Evolutionary conservation across 768 basidiomycete genomes (phyloP).

Genomic region (Mycena pura): DNA sequence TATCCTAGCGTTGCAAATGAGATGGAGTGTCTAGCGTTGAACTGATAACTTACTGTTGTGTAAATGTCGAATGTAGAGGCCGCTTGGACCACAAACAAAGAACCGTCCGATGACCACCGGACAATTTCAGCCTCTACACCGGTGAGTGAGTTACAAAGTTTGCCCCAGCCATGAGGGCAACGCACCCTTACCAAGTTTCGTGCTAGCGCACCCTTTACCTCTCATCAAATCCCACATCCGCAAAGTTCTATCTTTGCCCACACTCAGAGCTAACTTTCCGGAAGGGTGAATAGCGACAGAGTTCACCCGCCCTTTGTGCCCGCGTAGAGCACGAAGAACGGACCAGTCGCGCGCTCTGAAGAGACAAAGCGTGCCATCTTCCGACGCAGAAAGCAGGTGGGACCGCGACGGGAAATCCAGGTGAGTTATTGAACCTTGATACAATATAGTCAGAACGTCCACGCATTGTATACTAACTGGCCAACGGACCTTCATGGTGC

Average conservation of each 20-base stretch:
- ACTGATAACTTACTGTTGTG: slow-evolving; percentile 64
- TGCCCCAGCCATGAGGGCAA: not conserved
- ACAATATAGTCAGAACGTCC: not conserved
- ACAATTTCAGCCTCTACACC: slow-evolving; percentile 88
- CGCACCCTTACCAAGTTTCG: slow-evolving; percentile 87
- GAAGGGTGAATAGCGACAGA: slow-evolving; percentile 91
- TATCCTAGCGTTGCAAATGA: slow-evolving; percentile 57
- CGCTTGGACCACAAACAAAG: slow-evolving; percentile 80
- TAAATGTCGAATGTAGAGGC: slow-evolving; percentile 83
- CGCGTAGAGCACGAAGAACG: slow-evolving; percentile 84
- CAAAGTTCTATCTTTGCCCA: slow-evolving; percentile 87
- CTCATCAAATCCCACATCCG: slow-evolving; percentile 99
- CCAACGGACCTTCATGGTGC: slow-evolving; percentile 85
- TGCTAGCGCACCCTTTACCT: slow-evolving; percentile 88
- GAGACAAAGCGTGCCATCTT: slow-evolving; percentile 89
- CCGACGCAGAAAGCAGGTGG: slow-evolving; percentile 89
- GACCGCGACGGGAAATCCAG: slow-evolving; percentile 87
- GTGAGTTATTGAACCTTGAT: slow-evolving; percentile 87
- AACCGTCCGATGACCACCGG: slow-evolving; percentile 82
- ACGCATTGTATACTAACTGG: not conserved
- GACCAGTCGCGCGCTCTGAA: slow-evolving; percentile 96
- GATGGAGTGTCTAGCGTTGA: not conserved
- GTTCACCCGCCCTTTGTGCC: slow-evolving; percentile 94
- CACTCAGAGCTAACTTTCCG: slow-evolving; percentile 89
- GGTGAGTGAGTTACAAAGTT: not conserved